phyloP scores from a whole-genome alignment of 2,329 filamentous ascomycete genomes.

The Hymenoscyphus fructigenus region DNA sequence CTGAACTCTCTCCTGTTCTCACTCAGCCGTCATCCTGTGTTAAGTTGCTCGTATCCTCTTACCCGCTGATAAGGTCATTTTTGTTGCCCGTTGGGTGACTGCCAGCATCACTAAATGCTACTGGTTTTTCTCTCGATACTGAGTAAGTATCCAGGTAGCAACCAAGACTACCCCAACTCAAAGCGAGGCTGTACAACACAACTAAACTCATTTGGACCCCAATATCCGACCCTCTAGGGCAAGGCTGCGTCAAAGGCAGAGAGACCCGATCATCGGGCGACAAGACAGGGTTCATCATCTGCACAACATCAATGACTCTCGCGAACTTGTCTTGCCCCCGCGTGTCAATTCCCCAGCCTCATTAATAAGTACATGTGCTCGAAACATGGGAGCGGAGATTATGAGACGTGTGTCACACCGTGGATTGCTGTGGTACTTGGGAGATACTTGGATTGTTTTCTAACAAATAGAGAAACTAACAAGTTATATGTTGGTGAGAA shows the following conservation, averaged over 20 bases:
- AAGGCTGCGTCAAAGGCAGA: not conserved
- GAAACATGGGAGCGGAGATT: not conserved
- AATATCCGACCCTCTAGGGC: not conserved
- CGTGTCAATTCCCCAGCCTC: not conserved
- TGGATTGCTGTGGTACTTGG: not conserved
- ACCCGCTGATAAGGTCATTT: not conserved
- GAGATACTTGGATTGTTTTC: not conserved
- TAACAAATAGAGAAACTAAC: not conserved
- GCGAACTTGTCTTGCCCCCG: not conserved
- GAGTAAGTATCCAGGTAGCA: not conserved
- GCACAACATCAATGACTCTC: not conserved
- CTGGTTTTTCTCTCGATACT: too few relatives aligned
- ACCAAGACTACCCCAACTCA: not conserved
- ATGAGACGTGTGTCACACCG: not conserved
- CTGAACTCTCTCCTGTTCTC: not conserved
- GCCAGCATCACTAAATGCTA: too few relatives aligned
- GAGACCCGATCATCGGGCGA: not conserved
- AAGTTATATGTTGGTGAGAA: not conserved
- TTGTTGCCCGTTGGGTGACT: not conserved
- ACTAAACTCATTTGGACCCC: not conserved
- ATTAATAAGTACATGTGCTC: not conserved
- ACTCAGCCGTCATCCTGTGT: not conserved
- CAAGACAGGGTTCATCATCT: not conserved
- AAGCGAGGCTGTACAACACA: not conserved
- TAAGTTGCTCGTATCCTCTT: not conserved